Evolutionary conservation across 768 basidiomycete genomes (phyloP), one percentile per base, ranked within the genome.

Genomic region (Naematelia aurantialba): DNA sequence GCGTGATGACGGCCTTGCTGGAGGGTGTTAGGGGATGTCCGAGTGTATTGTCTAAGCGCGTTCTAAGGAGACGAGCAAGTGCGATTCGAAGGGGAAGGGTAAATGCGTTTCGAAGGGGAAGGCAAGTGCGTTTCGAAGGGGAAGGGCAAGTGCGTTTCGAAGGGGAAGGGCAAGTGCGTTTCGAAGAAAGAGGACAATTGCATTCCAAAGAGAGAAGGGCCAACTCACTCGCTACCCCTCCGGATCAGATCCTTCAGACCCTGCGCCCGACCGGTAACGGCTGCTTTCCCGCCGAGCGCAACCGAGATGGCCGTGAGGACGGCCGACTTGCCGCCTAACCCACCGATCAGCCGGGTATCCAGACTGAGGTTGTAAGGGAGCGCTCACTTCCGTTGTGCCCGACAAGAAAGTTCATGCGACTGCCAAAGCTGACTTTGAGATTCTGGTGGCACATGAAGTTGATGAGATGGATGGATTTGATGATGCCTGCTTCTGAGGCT

Each of bases 371-470:
- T 44, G 45, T 11, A 22, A 8, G 21, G 8, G 5, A 13, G 25
- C 25, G 83, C 89, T 62, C 70, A 90, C 91, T 94, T 78, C 91
- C 91, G 75, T 96, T 96, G 67, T 91, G 89, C 12, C 91, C 91
- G 39, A 94, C 94, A 66, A 99, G 89, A 72, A 98, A 98, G 78
- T 98, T 99, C 72, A 99, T 89, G 76, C 93, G 90, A 8, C 89
- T 87, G 0, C 91, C 91, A 63, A 98, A 91, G 1, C 83, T 82
- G 77, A 96, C 89, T 0, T 82, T 85, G 46, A 92, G 81, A 76
- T 82, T 86, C 74, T 85, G 83, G 79, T 98, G 93, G 76, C 92
- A 96, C 92, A 98, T 94, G 79, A 98, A 98, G 72, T 97, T 87
- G 70, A 85, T 82, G 84, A 78, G 56, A 22, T 59, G 55, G 54